Evolutionary conservation across 495 filamentous ascomycete species (phyloP), one percentile per base, ranked within the genome.

Genomic region (Evernia prunastri): DNA sequence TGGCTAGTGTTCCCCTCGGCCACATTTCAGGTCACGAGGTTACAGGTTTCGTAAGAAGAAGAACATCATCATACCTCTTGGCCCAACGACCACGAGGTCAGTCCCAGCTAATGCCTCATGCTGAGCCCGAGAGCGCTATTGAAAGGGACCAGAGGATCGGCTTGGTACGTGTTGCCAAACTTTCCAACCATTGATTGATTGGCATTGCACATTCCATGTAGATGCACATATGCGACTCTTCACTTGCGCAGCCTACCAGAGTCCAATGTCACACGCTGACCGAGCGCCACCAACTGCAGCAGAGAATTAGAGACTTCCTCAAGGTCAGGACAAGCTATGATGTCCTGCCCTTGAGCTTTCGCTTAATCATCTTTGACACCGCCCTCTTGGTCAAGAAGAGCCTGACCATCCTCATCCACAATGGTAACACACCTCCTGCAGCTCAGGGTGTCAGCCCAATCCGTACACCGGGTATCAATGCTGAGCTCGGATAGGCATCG

Each of bases 271-370:
- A 57, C 47, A 56, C 25, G 60, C 60, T 62, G 49, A 62, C 43
- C 2, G 29, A 27, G 39, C 49, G 49, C 49, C 27, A 53, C 40
- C 23, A 61, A 35, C 45, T 59, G 59, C 75, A 97, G 92, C 84
- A 85, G 78, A 87, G 88, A 63, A 90, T 99, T 72, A 88, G 94
- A 74, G 90, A 96, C 69, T 99, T 99, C 79, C 84, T 99, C 70
- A 96, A 93, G 75, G 89, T 96, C 66, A 88, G 94, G 67, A 97
- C 88, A 42, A 96, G 92, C 72, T 97, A 99, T 81, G 94, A 99
- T 77, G 95, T 99, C 66, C 84, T 99, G 29, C 94, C 94, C n/a
- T 85, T 99, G 57, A 96, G 92, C 64, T 99, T 94, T 77, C 88
- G 94, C 62, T 86, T 99, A 59, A 92, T 99, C 72, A 85, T 97